phyloP scores from a whole-genome alignment of 1,139 yeast species.

The Lodderomyces pseudojiufengensis region DNA sequence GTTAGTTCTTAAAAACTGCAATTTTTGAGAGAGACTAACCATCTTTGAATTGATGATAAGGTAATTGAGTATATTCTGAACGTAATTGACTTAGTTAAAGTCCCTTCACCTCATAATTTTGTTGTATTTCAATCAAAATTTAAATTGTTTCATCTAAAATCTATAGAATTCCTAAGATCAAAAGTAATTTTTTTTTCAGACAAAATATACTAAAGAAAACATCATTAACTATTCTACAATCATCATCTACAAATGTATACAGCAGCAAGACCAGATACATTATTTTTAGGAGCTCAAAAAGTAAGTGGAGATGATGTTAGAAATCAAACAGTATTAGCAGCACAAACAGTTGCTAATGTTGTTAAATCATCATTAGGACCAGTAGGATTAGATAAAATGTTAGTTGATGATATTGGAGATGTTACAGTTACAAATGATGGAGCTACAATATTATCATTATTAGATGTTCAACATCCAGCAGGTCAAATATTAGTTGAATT shows the following conservation, averaged over 20 bases:
- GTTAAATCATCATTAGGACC: conserved; percentile 97
- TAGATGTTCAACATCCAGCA: conserved; percentile 98
- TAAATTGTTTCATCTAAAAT: too few species aligned
- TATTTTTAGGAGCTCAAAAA: conserved; percentile 94
- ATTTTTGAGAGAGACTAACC: too few species aligned
- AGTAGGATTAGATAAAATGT: conserved; percentile 96
- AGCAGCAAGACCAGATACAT: conserved; percentile 83
- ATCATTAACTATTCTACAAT: background rate
- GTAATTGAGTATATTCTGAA: too few species aligned
- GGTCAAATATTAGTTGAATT: conserved; percentile 95
- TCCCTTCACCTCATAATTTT: too few species aligned
- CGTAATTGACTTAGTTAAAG: too few species aligned
- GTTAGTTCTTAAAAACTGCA: too few species aligned
- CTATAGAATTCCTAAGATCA: too few species aligned
- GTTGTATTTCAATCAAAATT: too few species aligned
- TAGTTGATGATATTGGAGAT: conserved; percentile 98
- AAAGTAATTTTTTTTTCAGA: too few species aligned
- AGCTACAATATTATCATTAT: conserved; percentile 84
- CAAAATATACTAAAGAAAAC: too few species aligned
- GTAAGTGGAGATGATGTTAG: conserved; percentile 95
- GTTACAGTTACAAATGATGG: conserved; percentile 99
- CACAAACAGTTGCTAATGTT: conserved; percentile 95
- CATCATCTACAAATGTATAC: conserved; percentile 31
- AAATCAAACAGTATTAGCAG: conserved; percentile 93
- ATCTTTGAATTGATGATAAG: too few species aligned